A percentile compares a stretch with the other conserved stretches of the same genome.
phyloP scores from a whole-genome alignment of 805 yeast genomes.

The Kodamaea laetipori region DNA sequence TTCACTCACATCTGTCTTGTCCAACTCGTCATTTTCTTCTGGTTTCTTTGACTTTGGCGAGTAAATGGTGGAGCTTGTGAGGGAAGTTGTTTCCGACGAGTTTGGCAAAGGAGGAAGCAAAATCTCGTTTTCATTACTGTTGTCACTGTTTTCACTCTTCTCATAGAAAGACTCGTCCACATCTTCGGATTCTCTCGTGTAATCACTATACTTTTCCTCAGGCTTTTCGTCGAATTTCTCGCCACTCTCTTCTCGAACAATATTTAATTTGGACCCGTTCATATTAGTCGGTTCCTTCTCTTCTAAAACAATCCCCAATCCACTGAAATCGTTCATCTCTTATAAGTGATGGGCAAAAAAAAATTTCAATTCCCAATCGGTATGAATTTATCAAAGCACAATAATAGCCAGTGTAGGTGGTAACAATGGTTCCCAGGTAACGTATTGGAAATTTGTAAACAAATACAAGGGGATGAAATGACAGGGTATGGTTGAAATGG shows the following conservation, averaged over 20 bases:
- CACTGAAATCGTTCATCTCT: constrained; percentile 22
- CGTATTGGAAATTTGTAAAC: too few relatives aligned
- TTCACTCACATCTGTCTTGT: constrained; percentile 12
- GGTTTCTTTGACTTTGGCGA: constrained; percentile 1
- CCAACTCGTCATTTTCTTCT: constrained; percentile 1
- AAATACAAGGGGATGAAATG: too few relatives aligned
- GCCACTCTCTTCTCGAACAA: not conserved
- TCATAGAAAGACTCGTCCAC: too few relatives aligned
- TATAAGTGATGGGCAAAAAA: constrained; percentile 6
- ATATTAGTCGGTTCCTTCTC: constrained; percentile 22
- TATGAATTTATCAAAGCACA: constrained; percentile 3
- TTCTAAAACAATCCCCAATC: constrained; percentile 37
- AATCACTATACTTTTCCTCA: too few relatives aligned
- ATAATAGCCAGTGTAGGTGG: too few relatives aligned
- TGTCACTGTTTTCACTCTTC: too few relatives aligned
- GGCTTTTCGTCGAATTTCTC: too few relatives aligned
- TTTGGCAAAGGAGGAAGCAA: constrained; percentile 29
- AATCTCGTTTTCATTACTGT: too few relatives aligned
- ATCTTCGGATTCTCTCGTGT: too few relatives aligned
- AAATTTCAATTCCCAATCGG: constrained; percentile 9
- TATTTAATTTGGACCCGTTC: not conserved
- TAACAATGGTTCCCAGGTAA: too few relatives aligned
- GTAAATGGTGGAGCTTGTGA: not conserved
- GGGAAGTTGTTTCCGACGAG: constrained; percentile 8
- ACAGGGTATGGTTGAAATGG: too few relatives aligned